Evolutionary conservation across 2,329 filamentous ascomycete genomes (phyloP).

Genomic region (Cercospora zeina): DNA sequence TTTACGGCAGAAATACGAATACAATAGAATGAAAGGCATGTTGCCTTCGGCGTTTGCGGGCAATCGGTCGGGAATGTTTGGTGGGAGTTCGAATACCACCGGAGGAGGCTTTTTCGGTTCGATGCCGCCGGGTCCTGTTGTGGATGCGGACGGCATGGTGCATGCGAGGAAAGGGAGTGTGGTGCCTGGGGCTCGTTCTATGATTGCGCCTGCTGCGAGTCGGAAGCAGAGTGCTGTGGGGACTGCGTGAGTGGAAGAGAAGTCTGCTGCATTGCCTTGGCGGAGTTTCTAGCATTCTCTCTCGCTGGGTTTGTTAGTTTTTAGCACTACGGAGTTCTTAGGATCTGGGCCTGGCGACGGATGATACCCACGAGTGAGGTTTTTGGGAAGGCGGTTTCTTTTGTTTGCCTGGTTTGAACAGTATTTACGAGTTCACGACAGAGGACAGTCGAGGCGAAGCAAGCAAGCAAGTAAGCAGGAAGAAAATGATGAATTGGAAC

Average conservation of each 20-base stretch:
- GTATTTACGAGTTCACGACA: not conserved
- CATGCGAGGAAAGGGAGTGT: constrained; percentile 31
- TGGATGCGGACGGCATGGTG: constrained; percentile 27
- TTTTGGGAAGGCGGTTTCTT: too few species aligned
- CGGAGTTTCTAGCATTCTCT: too few species aligned
- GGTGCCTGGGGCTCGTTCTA: constrained; percentile 31
- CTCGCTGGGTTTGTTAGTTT: too few species aligned
- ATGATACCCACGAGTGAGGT: not conserved
- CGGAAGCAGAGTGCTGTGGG: constrained; percentile 30
- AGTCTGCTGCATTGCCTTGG: not conserved
- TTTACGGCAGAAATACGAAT: constrained; percentile 57
- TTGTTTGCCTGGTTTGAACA: not conserved
- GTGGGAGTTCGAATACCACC: constrained; percentile 14
- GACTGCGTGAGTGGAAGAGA: not conserved
- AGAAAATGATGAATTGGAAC: not conserved
- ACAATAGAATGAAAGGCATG: constrained; percentile 65
- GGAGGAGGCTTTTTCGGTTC: constrained; percentile 21
- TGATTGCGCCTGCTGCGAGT: constrained; percentile 31
- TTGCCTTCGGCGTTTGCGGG: constrained; percentile 58
- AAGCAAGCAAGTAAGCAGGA: not conserved
- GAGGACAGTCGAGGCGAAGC: not conserved
- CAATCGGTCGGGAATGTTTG: constrained; percentile 17
- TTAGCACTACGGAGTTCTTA: not conserved
- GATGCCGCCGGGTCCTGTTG: constrained; percentile 15
- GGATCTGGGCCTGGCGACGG: not conserved